Conservation (phyloP, 140 eudicot genomes). For the Senecio squalidus region DNA sequence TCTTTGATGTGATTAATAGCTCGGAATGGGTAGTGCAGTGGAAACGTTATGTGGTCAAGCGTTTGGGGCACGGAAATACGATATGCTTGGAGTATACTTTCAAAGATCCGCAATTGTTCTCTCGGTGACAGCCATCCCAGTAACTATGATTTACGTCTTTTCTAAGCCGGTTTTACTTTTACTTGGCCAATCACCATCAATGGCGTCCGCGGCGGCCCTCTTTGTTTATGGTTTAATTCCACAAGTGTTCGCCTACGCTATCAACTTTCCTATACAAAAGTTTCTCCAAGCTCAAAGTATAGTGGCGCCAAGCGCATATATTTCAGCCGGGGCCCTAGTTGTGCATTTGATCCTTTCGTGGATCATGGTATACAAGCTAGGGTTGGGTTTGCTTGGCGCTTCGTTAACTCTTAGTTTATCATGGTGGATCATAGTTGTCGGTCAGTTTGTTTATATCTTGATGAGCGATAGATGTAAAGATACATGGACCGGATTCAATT, state of each 20-base stretch:
- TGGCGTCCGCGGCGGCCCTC: slow-evolving; percentile 20
- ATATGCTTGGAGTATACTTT: slow-evolving; percentile 31
- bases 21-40: slow-evolving; percentile 29
- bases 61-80: slow-evolving; percentile 25
- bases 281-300: slow-evolving; percentile 36
- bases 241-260: slow-evolving; percentile 29
- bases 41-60: slow-evolving; percentile 41
- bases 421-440: slow-evolving; percentile 21
- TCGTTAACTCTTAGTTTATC: slow-evolving; percentile 24
- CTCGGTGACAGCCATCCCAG: slow-evolving; percentile 7
- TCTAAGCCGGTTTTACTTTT: slow-evolving; percentile 22
- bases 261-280: slow-evolving; percentile 28
- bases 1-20: background rate
- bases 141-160: slow-evolving; percentile 21
- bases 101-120: slow-evolving; percentile 31
- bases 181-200: slow-evolving; percentile 18
- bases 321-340: slow-evolving; percentile 19
- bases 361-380: slow-evolving; percentile 8
- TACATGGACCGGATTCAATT: slow-evolving; percentile 30
- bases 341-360: slow-evolving; percentile 16
- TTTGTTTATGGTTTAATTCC: slow-evolving; percentile 34
- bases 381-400: slow-evolving; percentile 19
- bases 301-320: slow-evolving; percentile 29
- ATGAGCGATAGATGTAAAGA: slow-evolving; percentile 11
- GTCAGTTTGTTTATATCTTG: slow-evolving; percentile 21